Percentiles rank a stretch among this genome's conserved stretches.
phyloP scores from a whole-genome alignment of 192 early-diverging fungal species.

The Gamsiella multidivaricata region DNA sequence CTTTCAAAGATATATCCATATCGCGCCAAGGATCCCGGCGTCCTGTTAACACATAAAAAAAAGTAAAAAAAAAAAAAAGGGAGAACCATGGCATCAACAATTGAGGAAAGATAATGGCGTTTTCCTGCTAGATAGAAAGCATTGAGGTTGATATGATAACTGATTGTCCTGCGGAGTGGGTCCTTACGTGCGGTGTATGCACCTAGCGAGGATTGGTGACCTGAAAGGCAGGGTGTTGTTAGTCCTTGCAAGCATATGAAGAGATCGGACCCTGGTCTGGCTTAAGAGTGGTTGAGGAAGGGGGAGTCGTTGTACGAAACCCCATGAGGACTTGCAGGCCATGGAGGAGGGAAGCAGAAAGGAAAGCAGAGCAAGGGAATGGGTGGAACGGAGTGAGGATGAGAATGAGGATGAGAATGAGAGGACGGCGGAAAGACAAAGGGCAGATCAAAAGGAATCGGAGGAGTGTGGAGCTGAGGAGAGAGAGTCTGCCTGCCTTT shows the following conservation, averaged over 20 bases:
- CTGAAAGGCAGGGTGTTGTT: background rate
- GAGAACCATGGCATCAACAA: no score
- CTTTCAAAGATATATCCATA: slow-evolving; percentile 9
- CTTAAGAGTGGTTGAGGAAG: background rate
- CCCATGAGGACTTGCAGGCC: slow-evolving; percentile 33
- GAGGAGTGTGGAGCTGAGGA: background rate
- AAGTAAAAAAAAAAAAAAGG: no score
- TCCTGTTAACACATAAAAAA: no score
- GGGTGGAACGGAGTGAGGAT: background rate
- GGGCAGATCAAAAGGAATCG: background rate
- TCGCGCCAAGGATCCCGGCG: background rate
- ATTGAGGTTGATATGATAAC: background rate
- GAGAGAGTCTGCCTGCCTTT: no score
- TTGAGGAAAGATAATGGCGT: no score
- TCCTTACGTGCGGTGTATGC: slow-evolving; percentile 20
- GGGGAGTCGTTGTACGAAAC: slow-evolving; percentile 26
- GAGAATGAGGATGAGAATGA: background rate
- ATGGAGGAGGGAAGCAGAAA: background rate
- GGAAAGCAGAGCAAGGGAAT: background rate
- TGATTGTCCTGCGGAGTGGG: no score
- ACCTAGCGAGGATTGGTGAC: background rate
- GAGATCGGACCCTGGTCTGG: slow-evolving; percentile 9
- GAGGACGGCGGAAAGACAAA: no score
- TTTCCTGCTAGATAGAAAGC: background rate
- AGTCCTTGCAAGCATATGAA: background rate